Evolutionary conservation across 176 grass and related monocot species (phyloP).

Genomic region (Saccharum spontaneum): DNA sequence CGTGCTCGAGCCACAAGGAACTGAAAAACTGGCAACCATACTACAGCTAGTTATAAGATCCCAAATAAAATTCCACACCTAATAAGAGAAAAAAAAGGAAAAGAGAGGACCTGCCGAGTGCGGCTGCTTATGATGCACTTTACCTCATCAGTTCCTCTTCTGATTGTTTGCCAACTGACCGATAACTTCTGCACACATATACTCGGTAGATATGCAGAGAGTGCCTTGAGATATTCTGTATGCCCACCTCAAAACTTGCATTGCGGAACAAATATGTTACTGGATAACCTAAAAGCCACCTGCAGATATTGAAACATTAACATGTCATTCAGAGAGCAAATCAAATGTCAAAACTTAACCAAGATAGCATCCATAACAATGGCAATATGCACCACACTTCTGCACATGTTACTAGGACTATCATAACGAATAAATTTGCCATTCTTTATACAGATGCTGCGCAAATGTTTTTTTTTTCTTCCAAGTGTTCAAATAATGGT

Average conservation of each 20-base stretch:
- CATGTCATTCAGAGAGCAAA: background rate
- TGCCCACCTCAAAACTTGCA: slow-evolving; percentile 43
- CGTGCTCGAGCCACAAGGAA: slow-evolving; percentile 52
- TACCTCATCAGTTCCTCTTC: slow-evolving; percentile 85
- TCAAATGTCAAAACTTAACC: slow-evolving; percentile 6
- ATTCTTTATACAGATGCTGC: background rate
- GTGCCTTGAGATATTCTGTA: slow-evolving; percentile 53
- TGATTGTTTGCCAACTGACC: slow-evolving; percentile 28
- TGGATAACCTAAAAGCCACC: slow-evolving; percentile 95
- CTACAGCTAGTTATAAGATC: slow-evolving; percentile 16
- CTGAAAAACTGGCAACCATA: slow-evolving; percentile 63
- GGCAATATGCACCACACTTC: background rate
- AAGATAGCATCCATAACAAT: slow-evolving; percentile 18
- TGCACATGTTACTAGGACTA: background rate
- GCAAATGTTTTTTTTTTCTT: background rate
- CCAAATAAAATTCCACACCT: background rate
- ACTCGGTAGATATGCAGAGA: slow-evolving; percentile 81
- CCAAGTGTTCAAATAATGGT: background rate
- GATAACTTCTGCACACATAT: slow-evolving; percentile 42
- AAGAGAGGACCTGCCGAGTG: background rate
- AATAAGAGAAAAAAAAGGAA: background rate
- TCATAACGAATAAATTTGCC: background rate
- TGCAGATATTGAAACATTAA: slow-evolving; percentile 30
- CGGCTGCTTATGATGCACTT: background rate
- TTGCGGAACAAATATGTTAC: slow-evolving; percentile 75